A percentile compares a stretch with the other conserved stretches of the same genome.
Evolutionary conservation across 371 early-diverging fungal genomes (phyloP).

Genomic region (Mortierella sp.): DNA sequence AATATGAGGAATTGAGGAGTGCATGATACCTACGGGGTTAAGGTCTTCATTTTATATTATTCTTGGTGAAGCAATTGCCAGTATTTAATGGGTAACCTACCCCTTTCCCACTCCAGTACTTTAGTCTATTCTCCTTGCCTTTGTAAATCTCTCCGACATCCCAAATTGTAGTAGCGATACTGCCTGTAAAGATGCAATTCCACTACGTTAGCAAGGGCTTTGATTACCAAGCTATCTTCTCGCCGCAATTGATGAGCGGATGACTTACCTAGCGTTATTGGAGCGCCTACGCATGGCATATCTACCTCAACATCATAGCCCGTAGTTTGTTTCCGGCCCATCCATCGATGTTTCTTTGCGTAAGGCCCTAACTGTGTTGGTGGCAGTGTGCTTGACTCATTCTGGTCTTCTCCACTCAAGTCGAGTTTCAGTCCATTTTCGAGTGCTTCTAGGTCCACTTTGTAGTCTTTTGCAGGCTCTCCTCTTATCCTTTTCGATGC

Average conservation of each 20-base stretch:
- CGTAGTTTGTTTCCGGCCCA: constrained; percentile 42
- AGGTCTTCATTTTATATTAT: not conserved
- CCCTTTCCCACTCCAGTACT: constrained; percentile 55
- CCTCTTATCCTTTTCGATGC: constrained; percentile 54
- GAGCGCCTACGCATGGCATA: constrained; percentile 16
- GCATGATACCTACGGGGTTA: not conserved
- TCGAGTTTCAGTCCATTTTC: constrained; percentile 25
- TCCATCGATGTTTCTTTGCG: constrained; percentile 35
- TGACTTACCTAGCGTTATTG: constrained; percentile 43
- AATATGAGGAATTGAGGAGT: not conserved
- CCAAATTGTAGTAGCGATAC: constrained; percentile 57
- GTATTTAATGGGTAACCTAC: constrained; percentile 21
- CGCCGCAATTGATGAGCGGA: not conserved
- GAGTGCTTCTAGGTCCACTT: constrained; percentile 35
- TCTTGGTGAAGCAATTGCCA: not conserved
- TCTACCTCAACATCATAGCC: constrained; percentile 30
- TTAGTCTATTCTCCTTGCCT: constrained; percentile 40
- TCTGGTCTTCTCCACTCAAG: constrained; percentile 6
- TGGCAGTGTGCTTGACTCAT: constrained; percentile 4
- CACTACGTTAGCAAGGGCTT: not conserved
- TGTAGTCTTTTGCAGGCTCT: constrained; percentile 19
- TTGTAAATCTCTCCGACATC: constrained; percentile 46
- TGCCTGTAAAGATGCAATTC: constrained; percentile 15
- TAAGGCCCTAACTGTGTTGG: constrained; percentile 22
- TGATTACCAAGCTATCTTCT: not conserved